Base-by-base conservation (phyloP, 768 basidiomycete species). In the Lentinula sp. region DNA sequence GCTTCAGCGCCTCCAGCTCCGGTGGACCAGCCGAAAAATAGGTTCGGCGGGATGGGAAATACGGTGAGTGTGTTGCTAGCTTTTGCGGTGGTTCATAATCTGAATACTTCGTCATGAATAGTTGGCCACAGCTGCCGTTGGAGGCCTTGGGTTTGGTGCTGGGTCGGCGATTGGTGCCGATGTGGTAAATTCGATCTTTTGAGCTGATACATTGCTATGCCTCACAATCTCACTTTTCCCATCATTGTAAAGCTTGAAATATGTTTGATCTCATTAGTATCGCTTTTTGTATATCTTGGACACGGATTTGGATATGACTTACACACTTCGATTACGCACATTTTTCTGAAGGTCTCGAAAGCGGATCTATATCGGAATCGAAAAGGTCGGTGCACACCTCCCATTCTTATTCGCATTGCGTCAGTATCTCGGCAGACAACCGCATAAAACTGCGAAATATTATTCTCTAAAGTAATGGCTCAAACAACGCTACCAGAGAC, bases 121-220 rank as follows among this genome's bases (percentile, higher is more conserved):
- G 84, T 74, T 86, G 78, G 85, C 83, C 1, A 74, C 84, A 60
- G 81, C 83, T 35, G 85, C 84, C 13, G 85, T 77, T 16, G 88
- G 89, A 33, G 90, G 90, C 68, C 83, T 85, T 59, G 90, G 90
- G 0, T 90, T 90, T 64, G 90, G 90, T 66, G 88, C 87, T 61
- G 81, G 81, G 41, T 76, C 77, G 63, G 78, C 78, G 20, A 64
- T 81, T 49, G 77, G 77, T 32, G 71, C 76, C 54, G 79, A 73
- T 13, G 66, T 83, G 28, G 70, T 84, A 63, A 74, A 81, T 64
- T 67, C 78, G n/a, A 74, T 82, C 42, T 81, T 83, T 69, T 84
- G 71, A 45, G 12, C 28, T 15, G 28, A 33, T 15, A 15, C 6
- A n/a, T 15, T 5, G 42, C 16, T 6, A 43, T n/a, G 46, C 20